Evolutionary conservation across 768 basidiomycete species (phyloP), one percentile per base, ranked within the genome.

Genomic region (Rhodotorula paludigena): DNA sequence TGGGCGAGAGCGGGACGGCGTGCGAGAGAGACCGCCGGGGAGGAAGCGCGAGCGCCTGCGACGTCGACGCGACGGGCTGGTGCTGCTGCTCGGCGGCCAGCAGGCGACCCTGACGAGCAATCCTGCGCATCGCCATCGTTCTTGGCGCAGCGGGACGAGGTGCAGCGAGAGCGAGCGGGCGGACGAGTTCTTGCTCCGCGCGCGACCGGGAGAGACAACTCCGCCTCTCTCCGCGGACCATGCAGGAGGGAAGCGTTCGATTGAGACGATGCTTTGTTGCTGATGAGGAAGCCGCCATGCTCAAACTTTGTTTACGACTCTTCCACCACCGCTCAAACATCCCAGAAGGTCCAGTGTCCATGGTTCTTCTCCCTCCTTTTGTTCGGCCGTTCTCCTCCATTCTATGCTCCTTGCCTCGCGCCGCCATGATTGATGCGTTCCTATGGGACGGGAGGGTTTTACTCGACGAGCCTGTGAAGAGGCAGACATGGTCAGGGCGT

Each of bases 391-490:
- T n/a, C n/a, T n/a, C n/a, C n/a, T n/a, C n/a, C n/a, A n/a, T n/a
- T 14, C 47, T 14, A n/a, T n/a, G n/a, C n/a, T 25, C 12, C 47
- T 48, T 20, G 49, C 49, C 30, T n/a, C 8, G 9, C 9, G 2
- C 32, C 8, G 33, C 11, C 33, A 4, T 21, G 21, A 18, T n/a
- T n/a, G n/a, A n/a, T n/a, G n/a, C n/a, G n/a, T n/a, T n/a, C n/a
- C n/a, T n/a, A n/a, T n/a, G n/a, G n/a, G n/a, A 20, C 25, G 25
- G 12, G 15, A 47, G 15, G 25, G 23, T 47, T n/a, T 51, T 33
- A 66, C 21, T 54, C 57, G 52, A 66, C 64, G 58, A 66, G 64
- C 51, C 64, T 66, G 51, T 32, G 14, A 8, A 12, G 4, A 33
- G 4, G 4, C 28, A 15, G 30, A 20, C 42, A 33, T 6, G 5